Evolutionary conservation across 2,329 filamentous ascomycete genomes (phyloP).

Genomic region (Drechslerella dactyloides): DNA sequence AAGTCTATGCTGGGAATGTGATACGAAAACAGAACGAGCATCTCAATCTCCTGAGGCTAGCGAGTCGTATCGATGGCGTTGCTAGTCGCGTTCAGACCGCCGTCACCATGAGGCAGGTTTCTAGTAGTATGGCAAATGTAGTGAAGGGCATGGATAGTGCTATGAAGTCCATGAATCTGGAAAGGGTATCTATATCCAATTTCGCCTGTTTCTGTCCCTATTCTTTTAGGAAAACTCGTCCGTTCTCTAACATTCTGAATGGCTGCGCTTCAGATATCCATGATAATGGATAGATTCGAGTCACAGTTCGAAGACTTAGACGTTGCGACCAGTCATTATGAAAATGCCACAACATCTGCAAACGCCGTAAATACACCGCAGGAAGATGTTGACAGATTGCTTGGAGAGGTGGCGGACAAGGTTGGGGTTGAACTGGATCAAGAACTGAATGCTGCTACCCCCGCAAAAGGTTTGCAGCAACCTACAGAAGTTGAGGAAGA

Average conservation of each 20-base stretch:
- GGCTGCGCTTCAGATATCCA: conserved; percentile 63
- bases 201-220: background rate
- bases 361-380: conserved; percentile 77
- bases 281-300: conserved; percentile 72
- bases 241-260: background rate
- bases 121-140: conserved; percentile 68
- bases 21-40: conserved; percentile 70
- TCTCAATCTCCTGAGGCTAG: conserved; percentile 66
- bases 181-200: conserved; percentile 61
- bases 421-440: conserved; percentile 80
- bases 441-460: conserved; percentile 72
- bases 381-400: conserved; percentile 84
- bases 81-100: conserved; percentile 68
- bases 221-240: conserved; percentile 7
- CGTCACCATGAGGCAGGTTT: conserved; percentile 68
- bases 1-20: conserved; percentile 69
- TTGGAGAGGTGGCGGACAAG: conserved; percentile 85
- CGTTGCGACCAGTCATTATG: conserved; percentile 70
- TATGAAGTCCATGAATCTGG: conserved; percentile 70
- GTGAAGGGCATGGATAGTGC: conserved; percentile 68
- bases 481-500: conserved; percentile 81
- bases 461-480: conserved; percentile 66
- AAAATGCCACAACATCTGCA: conserved; percentile 80
- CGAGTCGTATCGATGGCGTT: conserved; percentile 67
- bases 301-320: conserved; percentile 64